phyloP scores from a whole-genome alignment of 2,329 filamentous ascomycete species.

The Pseudomassariella vexata region DNA sequence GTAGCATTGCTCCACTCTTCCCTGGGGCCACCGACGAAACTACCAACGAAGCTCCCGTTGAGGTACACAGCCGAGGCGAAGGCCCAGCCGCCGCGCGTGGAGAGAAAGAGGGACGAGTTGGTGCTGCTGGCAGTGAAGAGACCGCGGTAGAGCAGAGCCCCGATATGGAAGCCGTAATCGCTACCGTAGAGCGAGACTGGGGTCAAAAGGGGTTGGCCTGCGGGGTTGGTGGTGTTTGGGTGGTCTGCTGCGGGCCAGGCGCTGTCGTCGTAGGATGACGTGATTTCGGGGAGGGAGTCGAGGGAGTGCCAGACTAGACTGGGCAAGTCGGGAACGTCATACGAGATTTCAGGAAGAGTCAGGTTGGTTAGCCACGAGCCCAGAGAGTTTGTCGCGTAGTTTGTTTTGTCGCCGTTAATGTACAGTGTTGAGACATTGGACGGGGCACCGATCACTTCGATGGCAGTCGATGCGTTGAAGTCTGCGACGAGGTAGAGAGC shows the following conservation, averaged over 20 bases:
- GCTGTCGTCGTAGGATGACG: slow-evolving; percentile 1
- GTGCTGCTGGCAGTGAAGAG: slow-evolving; percentile 59
- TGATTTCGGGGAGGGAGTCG: slow-evolving; percentile 2
- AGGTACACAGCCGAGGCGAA: slow-evolving; percentile 66
- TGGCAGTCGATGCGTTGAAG: neutral
- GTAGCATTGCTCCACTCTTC: slow-evolving; percentile 37
- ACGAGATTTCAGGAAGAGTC: too few relatives aligned
- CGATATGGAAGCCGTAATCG: slow-evolving; percentile 71
- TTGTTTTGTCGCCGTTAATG: neutral
- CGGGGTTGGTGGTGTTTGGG: slow-evolving; percentile 49
- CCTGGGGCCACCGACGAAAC: slow-evolving; percentile 51
- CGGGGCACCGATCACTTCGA: neutral
- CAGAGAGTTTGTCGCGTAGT: too few relatives aligned
- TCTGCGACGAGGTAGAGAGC: neutral
- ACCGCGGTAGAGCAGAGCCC: slow-evolving; percentile 64
- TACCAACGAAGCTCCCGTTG: slow-evolving; percentile 56
- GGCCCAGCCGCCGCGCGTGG: slow-evolving; percentile 60
- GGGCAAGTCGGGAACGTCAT: neutral
- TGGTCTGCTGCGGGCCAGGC: neutral
- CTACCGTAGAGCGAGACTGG: slow-evolving; percentile 61
- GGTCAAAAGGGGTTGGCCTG: slow-evolving; percentile 46
- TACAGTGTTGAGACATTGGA: neutral
- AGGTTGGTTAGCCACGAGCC: too few relatives aligned
- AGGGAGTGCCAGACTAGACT: neutral
- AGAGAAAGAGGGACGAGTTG: slow-evolving; percentile 51